Evolutionary conservation across 768 basidiomycete species (phyloP).

Genomic region (Mrakia gelida): DNA sequence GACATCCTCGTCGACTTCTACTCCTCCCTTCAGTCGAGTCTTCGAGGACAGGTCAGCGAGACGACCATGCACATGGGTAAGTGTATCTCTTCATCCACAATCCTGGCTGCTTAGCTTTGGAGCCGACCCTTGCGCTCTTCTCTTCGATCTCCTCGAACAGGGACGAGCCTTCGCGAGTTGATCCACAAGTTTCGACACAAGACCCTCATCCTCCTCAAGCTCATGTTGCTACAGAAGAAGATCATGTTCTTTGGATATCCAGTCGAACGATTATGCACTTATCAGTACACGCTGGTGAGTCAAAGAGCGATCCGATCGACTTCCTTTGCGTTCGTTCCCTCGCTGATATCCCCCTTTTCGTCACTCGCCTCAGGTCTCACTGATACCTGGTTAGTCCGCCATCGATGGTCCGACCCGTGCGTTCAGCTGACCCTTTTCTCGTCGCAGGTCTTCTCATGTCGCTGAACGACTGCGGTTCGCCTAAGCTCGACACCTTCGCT

Average conservation of each 20-base stretch:
- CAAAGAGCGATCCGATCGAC: no score
- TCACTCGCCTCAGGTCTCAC: constrained; percentile 6
- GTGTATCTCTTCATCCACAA: constrained; percentile 36
- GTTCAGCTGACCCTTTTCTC: no score
- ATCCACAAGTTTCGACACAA: constrained; percentile 90
- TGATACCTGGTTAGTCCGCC: constrained; percentile 22
- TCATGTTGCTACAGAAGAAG: constrained; percentile 91
- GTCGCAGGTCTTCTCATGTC: constrained; percentile 74
- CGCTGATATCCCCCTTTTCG: background rate
- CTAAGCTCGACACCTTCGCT: constrained; percentile 62
- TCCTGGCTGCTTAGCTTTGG: background rate
- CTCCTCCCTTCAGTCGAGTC: constrained; percentile 64
- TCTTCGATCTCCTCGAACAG: constrained; percentile 46
- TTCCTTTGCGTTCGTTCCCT: constrained; percentile 7
- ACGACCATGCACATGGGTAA: constrained; percentile 91
- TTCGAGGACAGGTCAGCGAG: constrained; percentile 78
- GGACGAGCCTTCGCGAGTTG: constrained; percentile 64
- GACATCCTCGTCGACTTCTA: constrained; percentile 86
- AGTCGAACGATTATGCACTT: constrained; percentile 91
- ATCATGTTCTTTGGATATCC: constrained; percentile 97
- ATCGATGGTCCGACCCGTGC: no score
- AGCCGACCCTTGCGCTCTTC: background rate
- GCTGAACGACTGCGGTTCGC: constrained; percentile 86
- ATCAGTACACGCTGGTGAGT: constrained; percentile 87
- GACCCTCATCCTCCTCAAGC: constrained; percentile 87